These are phyloP conservation scores for Kluyveromyces nonfermentans DNA, from an alignment of 805 yeast species.

Conservation along the genomic window DNA sequence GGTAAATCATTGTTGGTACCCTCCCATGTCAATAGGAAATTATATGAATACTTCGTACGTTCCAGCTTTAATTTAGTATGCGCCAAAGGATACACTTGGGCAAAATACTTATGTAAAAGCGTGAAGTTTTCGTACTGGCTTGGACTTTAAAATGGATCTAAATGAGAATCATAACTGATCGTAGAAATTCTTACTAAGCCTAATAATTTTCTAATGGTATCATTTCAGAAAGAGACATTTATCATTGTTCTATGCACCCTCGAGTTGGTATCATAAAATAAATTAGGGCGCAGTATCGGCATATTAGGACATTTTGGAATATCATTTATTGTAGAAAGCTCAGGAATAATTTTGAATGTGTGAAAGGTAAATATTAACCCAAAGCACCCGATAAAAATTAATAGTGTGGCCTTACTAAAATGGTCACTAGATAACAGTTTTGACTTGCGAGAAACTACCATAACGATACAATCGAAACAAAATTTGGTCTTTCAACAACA, in stretches of 20 bases:
- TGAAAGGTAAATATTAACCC: neutral
- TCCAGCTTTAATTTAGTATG: constrained; percentile 37
- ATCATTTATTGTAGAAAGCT: neutral
- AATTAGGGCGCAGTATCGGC: constrained; percentile 14
- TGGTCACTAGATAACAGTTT: neutral
- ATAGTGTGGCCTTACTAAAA: neutral
- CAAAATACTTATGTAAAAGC: constrained; percentile 33
- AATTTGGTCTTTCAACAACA: no score
- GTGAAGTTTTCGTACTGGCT: constrained; percentile 31
- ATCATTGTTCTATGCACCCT: constrained; percentile 29
- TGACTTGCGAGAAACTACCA: neutral
- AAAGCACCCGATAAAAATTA: neutral
- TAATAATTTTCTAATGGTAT: constrained; percentile 35
- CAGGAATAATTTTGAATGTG: neutral
- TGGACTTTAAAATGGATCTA: constrained; percentile 34
- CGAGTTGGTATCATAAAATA: constrained; percentile 27
- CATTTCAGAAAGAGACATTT: constrained; percentile 26
- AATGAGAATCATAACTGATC: constrained; percentile 34
- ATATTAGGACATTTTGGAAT: constrained; percentile 14
- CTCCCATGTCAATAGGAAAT: constrained; percentile 49
- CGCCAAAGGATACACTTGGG: constrained; percentile 30
- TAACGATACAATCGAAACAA: neutral
- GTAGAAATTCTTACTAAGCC: constrained; percentile 48
- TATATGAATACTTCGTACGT: constrained; percentile 50
- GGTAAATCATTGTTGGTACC: constrained; percentile 41